Evolutionary conservation across 2,329 filamentous ascomycete species (phyloP), one percentile per base, ranked within the genome.

Genomic region (Arachnomyces sp.): DNA sequence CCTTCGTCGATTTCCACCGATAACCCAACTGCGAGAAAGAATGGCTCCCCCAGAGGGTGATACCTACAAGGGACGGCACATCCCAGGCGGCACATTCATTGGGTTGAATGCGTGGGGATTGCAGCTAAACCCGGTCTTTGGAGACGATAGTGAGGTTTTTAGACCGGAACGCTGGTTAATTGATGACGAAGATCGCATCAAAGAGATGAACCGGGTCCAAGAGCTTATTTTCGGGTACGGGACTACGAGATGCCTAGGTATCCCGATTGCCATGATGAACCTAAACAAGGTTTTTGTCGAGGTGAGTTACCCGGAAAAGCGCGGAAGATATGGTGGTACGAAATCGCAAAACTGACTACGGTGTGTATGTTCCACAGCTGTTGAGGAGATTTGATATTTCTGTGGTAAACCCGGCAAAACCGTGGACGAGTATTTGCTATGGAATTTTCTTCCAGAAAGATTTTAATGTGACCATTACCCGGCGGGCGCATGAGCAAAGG

Each of bases 21-120:
- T 59, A 3, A 49, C 49, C 0, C 54, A 56, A 30, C 56, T 55
- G 7, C 52, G 61, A 18, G 48, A 52, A 0, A 54, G 60, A 2
- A 50, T 61, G 5, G 56, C 47, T 1, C 60, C 57, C 0, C 36
- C 46, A 11, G 57, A 51, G 15, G 59, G 62, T 2, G 40, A 65
- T 4, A 59, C 53, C 0, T 51, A 66, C 28, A 55, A 39, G 8
- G 54, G 50, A 15, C 52, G 51, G 17, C 47, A 46, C 21, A 61
- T 63, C 34, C 14, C 44, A 4, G 43, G 51, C 28, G 59, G 60
- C 3, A 52, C 47, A 3, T 44, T 59, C 15, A 45, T 66, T 3
- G 56, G 52, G 15, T 48, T 65, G 17, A 62, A 60, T 32, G 51
- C 60, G 7, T 67, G 52, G 59, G 48, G 47, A 1, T 48, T 45